A percentile compares a stretch with the other conserved stretches of the same genome.
Evolutionary conservation across 169 alveolate species (phyloP).

Genomic region (Eimeria falciformis): DNA sequence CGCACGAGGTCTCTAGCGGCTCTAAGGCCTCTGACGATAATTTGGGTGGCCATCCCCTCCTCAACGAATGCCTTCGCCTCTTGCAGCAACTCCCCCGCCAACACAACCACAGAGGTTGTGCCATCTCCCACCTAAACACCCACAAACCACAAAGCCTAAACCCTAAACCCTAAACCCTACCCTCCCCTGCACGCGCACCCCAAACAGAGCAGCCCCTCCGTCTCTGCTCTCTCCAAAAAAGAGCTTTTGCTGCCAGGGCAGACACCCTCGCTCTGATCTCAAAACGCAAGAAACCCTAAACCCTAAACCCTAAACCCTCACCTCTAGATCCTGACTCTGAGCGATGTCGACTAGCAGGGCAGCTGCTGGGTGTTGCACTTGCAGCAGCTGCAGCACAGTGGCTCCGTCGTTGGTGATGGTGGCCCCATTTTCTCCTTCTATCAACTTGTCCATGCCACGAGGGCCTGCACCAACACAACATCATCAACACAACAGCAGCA

Average conservation of each 20-base stretch:
- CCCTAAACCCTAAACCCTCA: constrained; percentile 84
- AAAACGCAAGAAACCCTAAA: not conserved
- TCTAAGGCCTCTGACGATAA: constrained; percentile 95
- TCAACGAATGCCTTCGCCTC: constrained; percentile 96
- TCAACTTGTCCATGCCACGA: constrained; percentile 98
- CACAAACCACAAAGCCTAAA: constrained; percentile 16
- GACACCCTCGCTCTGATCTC: not conserved
- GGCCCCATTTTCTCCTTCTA: constrained; percentile 91
- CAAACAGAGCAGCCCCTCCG: no score
- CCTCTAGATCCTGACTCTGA: constrained; percentile 97
- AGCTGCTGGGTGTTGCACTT: constrained; percentile 97
- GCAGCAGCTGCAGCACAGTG: constrained; percentile 94
- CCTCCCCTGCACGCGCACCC: not conserved
- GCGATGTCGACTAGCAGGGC: constrained; percentile 97
- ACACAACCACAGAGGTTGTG: constrained; percentile 96
- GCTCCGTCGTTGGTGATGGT: constrained; percentile 99
- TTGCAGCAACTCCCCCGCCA: constrained; percentile 97
- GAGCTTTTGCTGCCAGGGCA: no score
- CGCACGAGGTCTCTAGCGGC: constrained; percentile 92
- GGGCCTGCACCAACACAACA: constrained; percentile 91
- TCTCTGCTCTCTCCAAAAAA: no score
- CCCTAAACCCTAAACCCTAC: constrained; percentile 17
- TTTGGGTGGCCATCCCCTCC: constrained; percentile 97
- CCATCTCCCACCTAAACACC: constrained; percentile 91
- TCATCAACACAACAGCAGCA: no score